Conservation (phyloP, 129 eudicot genomes). For the Heracleum sosnowskyi region DNA sequence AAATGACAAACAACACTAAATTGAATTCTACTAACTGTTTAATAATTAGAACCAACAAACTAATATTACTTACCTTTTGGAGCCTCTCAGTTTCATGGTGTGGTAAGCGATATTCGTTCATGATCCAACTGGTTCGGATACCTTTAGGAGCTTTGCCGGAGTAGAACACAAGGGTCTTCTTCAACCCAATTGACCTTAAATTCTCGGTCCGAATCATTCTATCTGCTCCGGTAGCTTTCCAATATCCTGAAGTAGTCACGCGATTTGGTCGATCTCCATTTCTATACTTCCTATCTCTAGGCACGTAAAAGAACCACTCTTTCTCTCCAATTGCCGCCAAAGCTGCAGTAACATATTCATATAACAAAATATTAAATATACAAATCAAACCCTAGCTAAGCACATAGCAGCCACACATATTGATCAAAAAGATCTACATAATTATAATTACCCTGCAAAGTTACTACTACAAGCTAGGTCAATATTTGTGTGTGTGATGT, state of each 20-base stretch:
- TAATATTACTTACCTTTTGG: slow-evolving; percentile 28
- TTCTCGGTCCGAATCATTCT: slow-evolving; percentile 42
- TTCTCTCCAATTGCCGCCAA: slow-evolving; percentile 52
- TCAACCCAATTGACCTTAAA: slow-evolving; percentile 41
- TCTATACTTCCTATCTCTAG: slow-evolving; percentile 57
- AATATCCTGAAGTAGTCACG: slow-evolving; percentile 59
- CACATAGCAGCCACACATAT: background rate
- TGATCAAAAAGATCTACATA: background rate
- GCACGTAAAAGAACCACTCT: slow-evolving; percentile 60
- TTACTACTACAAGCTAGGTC: background rate
- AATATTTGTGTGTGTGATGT: background rate
- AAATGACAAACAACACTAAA: background rate
- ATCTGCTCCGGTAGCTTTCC: slow-evolving; percentile 65
- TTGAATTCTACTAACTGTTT: background rate
- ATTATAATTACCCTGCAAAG: background rate
- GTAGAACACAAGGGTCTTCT: slow-evolving; percentile 54
- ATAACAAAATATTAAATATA: background rate
- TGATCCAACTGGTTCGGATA: slow-evolving; percentile 57
- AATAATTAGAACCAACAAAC: background rate
- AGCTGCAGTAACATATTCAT: background rate
- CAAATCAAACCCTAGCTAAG: background rate
- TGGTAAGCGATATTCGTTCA: slow-evolving; percentile 65
- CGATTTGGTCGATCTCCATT: slow-evolving; percentile 62
- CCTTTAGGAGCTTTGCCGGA: slow-evolving; percentile 65
- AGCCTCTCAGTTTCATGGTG: slow-evolving; percentile 51